Evolutionary conservation across 2,329 filamentous ascomycete genomes (phyloP).

Genomic region (Cercospora janseana): DNA sequence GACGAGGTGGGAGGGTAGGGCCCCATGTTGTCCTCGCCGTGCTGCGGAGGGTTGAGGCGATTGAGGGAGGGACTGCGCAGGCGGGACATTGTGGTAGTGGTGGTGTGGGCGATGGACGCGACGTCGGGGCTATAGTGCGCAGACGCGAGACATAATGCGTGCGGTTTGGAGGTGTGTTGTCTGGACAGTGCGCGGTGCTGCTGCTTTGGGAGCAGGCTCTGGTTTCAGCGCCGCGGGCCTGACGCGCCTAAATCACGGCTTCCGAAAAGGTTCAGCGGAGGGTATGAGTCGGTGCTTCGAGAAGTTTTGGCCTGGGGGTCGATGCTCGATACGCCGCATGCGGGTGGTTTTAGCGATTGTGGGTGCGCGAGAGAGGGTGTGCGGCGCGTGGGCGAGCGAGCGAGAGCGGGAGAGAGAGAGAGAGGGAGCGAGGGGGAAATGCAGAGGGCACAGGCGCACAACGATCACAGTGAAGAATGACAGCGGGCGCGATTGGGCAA

Average conservation of each 20-base stretch:
- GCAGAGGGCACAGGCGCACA: not conserved
- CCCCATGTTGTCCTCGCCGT: conserved; percentile 25
- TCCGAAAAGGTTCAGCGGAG: not conserved
- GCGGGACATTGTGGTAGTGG: conserved; percentile 34
- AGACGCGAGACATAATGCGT: conserved; percentile 26
- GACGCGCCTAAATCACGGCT: conserved; percentile 20
- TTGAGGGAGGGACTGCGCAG: conserved; percentile 33
- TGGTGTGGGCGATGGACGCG: no score
- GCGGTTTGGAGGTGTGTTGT: conserved; percentile 22
- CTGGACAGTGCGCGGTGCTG: conserved; percentile 1
- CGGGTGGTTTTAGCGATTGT: not conserved
- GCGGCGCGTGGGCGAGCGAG: conserved; percentile 1
- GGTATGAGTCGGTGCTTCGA: conserved; percentile 9
- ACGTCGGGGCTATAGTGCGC: conserved; percentile 21
- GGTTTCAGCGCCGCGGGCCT: conserved; percentile 31
- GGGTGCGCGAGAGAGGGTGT: not conserved
- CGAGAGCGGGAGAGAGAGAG: no score
- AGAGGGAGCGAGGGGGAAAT: conserved; percentile 2
- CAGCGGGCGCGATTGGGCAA: not conserved
- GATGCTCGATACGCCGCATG: no score
- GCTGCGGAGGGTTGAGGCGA: conserved; percentile 25
- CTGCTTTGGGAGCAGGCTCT: conserved; percentile 18
- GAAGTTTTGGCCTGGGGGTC: conserved; percentile 3
- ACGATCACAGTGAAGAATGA: not conserved
- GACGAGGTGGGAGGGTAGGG: conserved; percentile 23